These are phyloP conservation scores for Cyberlindnera petersonii DNA, from an alignment of 805 yeast genomes.

Conservation along the genomic window DNA sequence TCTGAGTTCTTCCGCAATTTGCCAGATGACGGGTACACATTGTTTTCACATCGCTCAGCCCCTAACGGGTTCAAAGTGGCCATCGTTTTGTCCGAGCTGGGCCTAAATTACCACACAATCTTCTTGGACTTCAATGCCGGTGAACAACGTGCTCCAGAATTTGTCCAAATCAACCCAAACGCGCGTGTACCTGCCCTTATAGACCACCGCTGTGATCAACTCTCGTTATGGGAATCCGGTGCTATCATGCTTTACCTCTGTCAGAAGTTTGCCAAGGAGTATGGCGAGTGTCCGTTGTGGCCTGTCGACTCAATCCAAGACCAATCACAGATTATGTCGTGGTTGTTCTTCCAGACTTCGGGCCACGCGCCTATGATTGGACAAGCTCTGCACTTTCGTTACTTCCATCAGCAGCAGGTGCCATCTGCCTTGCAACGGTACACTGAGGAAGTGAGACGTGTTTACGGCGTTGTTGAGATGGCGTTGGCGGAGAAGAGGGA, in stretches of 20 bases:
- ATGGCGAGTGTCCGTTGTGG: slow-evolving; percentile 75
- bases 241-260: slow-evolving; percentile 84
- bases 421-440: slow-evolving; percentile 89
- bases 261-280: slow-evolving; percentile 58
- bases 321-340: slow-evolving; percentile 78
- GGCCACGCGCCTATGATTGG: slow-evolving; percentile 99
- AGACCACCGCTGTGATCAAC: slow-evolving; percentile 78
- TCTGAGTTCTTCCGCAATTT: slow-evolving; percentile 69
- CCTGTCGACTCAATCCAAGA: slow-evolving; percentile 64
- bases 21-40: slow-evolving; percentile 78
- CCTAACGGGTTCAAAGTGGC: slow-evolving; percentile 97
- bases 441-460: slow-evolving; percentile 88
- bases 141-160: slow-evolving; percentile 91
- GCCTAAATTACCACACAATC: slow-evolving; percentile 72
- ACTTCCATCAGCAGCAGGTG: slow-evolving; percentile 81
- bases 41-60: slow-evolving; percentile 82
- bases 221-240: slow-evolving; percentile 92
- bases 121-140: slow-evolving; percentile 83
- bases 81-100: slow-evolving; percentile 79
- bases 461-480: slow-evolving; percentile 92
- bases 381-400: slow-evolving; percentile 90
- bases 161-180: slow-evolving; percentile 90
- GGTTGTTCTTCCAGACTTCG: slow-evolving; percentile 93
- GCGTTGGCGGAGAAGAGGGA: slow-evolving; percentile 91
- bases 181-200: slow-evolving; percentile 94